Evolutionary conservation across 1,284 basidiomycete genomes (phyloP).

Genomic region (Earliella scabrosa): DNA sequence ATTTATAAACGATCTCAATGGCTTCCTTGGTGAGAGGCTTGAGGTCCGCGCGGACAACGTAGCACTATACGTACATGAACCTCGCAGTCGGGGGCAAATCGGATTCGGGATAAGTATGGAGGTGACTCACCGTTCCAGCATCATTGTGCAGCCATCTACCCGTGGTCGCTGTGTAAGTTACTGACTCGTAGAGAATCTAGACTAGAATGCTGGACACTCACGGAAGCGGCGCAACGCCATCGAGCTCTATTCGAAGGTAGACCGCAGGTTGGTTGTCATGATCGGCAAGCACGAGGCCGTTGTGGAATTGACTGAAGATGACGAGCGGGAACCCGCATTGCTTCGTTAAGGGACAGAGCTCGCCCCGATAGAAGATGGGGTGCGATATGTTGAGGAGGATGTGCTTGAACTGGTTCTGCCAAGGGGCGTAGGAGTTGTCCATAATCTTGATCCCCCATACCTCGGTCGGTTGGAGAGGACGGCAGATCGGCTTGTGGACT

Average conservation of each 20-base stretch:
- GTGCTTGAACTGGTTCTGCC: constrained; percentile 11
- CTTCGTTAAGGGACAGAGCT: constrained; percentile 13
- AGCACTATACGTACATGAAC: too few species aligned
- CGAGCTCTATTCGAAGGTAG: constrained; percentile 16
- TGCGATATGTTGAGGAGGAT: constrained; percentile 8
- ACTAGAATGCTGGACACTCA: too few species aligned
- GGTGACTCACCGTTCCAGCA: not conserved
- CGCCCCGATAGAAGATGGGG: constrained; percentile 9
- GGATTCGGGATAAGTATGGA: too few species aligned
- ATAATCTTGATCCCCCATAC: constrained; percentile 22
- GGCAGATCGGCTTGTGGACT: constrained; percentile 24
- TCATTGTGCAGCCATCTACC: not conserved
- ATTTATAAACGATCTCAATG: constrained; percentile 15
- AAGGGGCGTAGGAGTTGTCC: constrained; percentile 5
- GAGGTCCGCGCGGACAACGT: constrained; percentile 12
- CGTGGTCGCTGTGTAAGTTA: not conserved
- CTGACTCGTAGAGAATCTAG: too few species aligned
- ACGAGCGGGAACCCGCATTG: constrained; percentile 9
- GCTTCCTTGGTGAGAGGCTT: constrained; percentile 17
- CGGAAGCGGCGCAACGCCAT: too few species aligned
- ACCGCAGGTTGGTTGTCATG: constrained; percentile 15
- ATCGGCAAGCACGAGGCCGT: not conserved
- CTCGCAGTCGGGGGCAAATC: too few species aligned
- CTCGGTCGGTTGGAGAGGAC: not conserved
- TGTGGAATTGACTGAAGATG: constrained; percentile 6